Evolutionary conservation across 2,329 filamentous ascomycete species (phyloP).

Genomic region (Fusarium oxysporum): DNA sequence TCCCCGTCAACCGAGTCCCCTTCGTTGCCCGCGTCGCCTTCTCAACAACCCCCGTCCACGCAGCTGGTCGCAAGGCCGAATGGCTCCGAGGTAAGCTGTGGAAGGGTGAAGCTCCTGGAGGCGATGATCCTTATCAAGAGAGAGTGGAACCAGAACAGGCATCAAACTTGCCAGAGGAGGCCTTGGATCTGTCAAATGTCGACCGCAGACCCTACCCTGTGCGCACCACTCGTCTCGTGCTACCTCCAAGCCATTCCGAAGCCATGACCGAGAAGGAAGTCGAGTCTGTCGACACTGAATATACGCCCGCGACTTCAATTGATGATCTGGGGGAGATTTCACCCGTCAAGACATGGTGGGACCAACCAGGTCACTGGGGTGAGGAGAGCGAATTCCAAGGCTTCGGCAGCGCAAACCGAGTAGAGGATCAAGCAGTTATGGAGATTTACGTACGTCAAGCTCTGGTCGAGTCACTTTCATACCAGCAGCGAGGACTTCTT

Average conservation of each 20-base stretch:
- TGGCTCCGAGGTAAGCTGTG: constrained; percentile 56
- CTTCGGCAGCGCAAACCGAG: constrained; percentile 56
- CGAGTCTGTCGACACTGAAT: constrained; percentile 50
- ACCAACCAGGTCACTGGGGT: constrained; percentile 64
- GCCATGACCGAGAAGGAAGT: constrained; percentile 50
- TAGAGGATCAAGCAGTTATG: constrained; percentile 58
- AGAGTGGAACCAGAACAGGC: constrained; percentile 43
- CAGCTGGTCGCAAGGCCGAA: constrained; percentile 48
- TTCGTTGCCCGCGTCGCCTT: constrained; percentile 47
- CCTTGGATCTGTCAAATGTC: constrained; percentile 34
- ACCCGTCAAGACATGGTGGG: constrained; percentile 65
- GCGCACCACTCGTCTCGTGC: constrained; percentile 46
- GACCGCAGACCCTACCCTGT: constrained; percentile 45
- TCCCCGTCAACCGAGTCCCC: constrained; percentile 43
- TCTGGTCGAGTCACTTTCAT: constrained; percentile 63
- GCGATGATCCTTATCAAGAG: constrained; percentile 55
- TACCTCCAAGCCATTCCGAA: constrained; percentile 51
- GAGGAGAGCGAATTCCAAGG: constrained; percentile 57
- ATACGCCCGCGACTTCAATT: constrained; percentile 60
- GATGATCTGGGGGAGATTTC: constrained; percentile 61
- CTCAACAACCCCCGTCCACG: constrained; percentile 49
- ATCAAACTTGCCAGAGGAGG: constrained; percentile 50
- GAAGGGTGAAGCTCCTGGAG: constrained; percentile 54
- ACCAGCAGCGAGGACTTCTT: constrained; percentile 51
- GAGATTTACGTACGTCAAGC: constrained; percentile 63